Evolutionary conservation across 495 filamentous ascomycete genomes (phyloP).

Genomic region (Aspergillus kassunensis): DNA sequence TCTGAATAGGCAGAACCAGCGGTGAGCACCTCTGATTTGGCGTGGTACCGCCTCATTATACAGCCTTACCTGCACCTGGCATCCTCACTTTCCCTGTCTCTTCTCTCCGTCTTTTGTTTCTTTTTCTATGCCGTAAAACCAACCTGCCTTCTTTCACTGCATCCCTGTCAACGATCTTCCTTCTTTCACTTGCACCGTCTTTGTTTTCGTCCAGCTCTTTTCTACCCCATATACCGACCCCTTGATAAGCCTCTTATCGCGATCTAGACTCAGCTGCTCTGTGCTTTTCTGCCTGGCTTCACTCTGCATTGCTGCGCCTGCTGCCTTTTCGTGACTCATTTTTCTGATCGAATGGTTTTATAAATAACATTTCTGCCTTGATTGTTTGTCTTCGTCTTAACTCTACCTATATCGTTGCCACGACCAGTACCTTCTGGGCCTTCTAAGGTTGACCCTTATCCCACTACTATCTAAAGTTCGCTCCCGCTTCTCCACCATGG

Average conservation of each 20-base stretch:
- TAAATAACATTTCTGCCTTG: no score
- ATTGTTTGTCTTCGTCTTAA: no score
- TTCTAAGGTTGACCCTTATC: constrained; percentile 6
- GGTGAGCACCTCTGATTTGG: constrained; percentile 23
- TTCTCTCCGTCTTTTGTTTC: constrained; percentile 7
- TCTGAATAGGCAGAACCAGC: constrained; percentile 13
- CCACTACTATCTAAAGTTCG: not conserved
- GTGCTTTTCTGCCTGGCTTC: constrained; percentile 7
- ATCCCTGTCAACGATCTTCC: constrained; percentile 1
- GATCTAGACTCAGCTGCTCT: constrained; percentile 15
- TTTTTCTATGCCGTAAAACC: constrained; percentile 2
- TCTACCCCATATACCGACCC: constrained; percentile 10
- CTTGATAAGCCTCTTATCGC: constrained; percentile 29
- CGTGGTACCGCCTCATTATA: constrained; percentile 25
- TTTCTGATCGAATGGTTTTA: not conserved
- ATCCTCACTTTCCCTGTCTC: constrained; percentile 5
- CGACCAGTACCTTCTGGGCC: no score
- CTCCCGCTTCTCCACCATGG: constrained; percentile 5
- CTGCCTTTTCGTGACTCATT: constrained; percentile 4
- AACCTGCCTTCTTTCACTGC: constrained; percentile 11
- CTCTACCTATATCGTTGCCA: no score
- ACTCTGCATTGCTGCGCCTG: constrained; percentile 3
- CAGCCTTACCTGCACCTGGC: not conserved
- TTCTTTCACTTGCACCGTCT: constrained; percentile 1
- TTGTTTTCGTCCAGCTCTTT: constrained; percentile 1